Conservation (phyloP, 2,329 filamentous ascomycete species). For the Pseudogymnoascus sp. region DNA sequence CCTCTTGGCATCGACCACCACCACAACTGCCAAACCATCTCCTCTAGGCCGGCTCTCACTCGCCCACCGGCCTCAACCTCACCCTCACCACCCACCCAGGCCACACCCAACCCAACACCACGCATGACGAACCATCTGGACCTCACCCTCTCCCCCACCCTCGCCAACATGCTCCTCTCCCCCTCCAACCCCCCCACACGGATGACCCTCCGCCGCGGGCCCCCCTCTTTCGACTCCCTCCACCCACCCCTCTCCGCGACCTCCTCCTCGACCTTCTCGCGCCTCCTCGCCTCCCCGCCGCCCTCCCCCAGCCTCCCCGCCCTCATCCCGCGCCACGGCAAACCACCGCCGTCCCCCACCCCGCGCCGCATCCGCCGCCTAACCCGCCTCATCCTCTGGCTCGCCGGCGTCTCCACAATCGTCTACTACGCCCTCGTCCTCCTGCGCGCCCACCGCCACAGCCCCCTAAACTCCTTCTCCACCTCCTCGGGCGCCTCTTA, state of each 20-base stretch:
- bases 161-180: conserved; percentile 30
- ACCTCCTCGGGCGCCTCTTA: conserved; percentile 40
- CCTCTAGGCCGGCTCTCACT: too few relatives aligned
- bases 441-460: conserved; percentile 25
- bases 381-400: conserved; percentile 37
- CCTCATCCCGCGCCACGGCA: conserved; percentile 55
- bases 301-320: conserved; percentile 63
- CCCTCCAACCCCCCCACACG: conserved; percentile 33
- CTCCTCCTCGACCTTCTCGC: conserved; percentile 58
- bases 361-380: conserved; percentile 16
- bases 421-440: conserved; percentile 39
- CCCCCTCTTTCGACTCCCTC: conserved; percentile 38
- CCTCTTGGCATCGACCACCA: background rate
- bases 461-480: conserved; percentile 31
- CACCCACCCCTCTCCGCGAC: conserved; percentile 48
- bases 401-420: conserved; percentile 40
- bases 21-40: too few relatives aligned
- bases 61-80: background rate
- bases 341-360: conserved; percentile 44
- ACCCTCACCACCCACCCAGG: background rate
- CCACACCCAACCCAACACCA: background rate
- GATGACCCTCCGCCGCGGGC: conserved; percentile 49
- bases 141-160: conserved; percentile 29
- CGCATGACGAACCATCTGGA: conserved; percentile 24
- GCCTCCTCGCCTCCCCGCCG: conserved; percentile 60